Base-by-base conservation (phyloP, 345 rosid genomes). In the Populus deltoides region DNA sequence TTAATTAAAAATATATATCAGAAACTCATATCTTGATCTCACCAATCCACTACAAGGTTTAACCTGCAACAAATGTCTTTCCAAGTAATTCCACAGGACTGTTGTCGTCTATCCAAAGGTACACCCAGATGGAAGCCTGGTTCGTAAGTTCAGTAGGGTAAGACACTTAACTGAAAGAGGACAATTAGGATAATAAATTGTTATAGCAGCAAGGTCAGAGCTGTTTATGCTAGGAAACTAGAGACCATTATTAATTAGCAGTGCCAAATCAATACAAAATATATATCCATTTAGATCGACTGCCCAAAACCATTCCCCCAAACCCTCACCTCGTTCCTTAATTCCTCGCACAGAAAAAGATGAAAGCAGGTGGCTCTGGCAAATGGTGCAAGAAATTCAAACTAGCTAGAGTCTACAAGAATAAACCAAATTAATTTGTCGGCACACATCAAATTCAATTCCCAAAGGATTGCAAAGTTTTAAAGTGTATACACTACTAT, bases 71-170 rank as follows among this genome's bases (percentile, higher is more conserved):
- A 85, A 92, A 92, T 80, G 89, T 89, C 85, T 97, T 90, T 71
- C 97, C 99, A 77, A 87, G 78, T 76, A 92, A 85, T 82, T 88
- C 89, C 84, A 92, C 91, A 10, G 71, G 82, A 18, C 91, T 85
- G 88, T 89, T 97, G 81, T 94, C 91, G 81, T 92, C 81, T 63
- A 92, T 74, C 97, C 98, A 97, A 74, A 94, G 90, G 86, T 84
- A 90, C 43, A 83, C 81, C 98, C 99, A 97, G 85, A 97, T 86
- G 86, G 90, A 87, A 84, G 87, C 83, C 99, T 97, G 94, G 79
- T 71, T 61, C 45, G 78, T 83, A 66, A 81, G 57, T 55, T 75
- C 81, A 74, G 57, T 65, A 31, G 12, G 62, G 71, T 47, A 80
- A 84, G 47, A 13, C 43, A 36, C 22, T 81, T 77, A 13, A 57